phyloP scores from a whole-genome alignment of 495 filamentous ascomycete species.

The Aspergillus funiculosus region DNA sequence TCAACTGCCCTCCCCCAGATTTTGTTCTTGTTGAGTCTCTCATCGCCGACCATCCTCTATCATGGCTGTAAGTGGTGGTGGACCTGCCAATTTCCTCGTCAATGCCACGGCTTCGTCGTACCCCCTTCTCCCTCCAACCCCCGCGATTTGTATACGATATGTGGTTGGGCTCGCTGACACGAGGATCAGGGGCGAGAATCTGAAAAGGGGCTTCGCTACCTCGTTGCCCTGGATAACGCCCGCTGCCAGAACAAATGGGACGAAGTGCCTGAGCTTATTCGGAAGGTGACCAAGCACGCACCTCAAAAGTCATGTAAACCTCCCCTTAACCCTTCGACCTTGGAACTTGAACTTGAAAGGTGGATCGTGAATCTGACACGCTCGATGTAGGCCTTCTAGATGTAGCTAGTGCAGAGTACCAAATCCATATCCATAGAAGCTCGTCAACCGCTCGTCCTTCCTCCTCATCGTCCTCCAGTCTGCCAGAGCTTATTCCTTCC shows the following conservation, averaged over 20 bases:
- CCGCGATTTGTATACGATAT: too few species aligned
- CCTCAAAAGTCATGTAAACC: conserved; percentile 73
- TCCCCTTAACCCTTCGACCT: conserved; percentile 10
- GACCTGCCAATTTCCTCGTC: conserved; percentile 3
- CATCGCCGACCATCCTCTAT: conserved; percentile 23
- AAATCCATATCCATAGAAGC: conserved; percentile 47
- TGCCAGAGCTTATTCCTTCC: conserved; percentile 56
- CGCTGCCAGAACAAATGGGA: conserved; percentile 86
- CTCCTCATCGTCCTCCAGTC: conserved; percentile 41
- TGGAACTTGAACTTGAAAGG: conserved; percentile 1
- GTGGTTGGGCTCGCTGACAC: conserved; percentile 1
- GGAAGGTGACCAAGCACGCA: conserved; percentile 91
- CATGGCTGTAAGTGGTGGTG: conserved; percentile 38
- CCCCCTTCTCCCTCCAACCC: conserved; percentile 6
- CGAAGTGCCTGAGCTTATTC: conserved; percentile 78
- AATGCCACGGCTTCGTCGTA: background rate
- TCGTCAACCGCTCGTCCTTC: conserved; percentile 28
- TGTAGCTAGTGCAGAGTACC: conserved; percentile 65
- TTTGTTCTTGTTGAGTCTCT: conserved; percentile 1
- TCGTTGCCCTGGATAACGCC: conserved; percentile 73
- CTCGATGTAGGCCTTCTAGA: conserved; percentile 59
- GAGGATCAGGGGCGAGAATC: conserved; percentile 34
- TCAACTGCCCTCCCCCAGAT: conserved; percentile 18
- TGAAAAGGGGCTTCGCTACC: conserved; percentile 73
- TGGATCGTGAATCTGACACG: conserved; percentile 18